Evolutionary conservation across 1,284 basidiomycete genomes (phyloP).

Genomic region (Cutaneotrichosporon curvatum): DNA sequence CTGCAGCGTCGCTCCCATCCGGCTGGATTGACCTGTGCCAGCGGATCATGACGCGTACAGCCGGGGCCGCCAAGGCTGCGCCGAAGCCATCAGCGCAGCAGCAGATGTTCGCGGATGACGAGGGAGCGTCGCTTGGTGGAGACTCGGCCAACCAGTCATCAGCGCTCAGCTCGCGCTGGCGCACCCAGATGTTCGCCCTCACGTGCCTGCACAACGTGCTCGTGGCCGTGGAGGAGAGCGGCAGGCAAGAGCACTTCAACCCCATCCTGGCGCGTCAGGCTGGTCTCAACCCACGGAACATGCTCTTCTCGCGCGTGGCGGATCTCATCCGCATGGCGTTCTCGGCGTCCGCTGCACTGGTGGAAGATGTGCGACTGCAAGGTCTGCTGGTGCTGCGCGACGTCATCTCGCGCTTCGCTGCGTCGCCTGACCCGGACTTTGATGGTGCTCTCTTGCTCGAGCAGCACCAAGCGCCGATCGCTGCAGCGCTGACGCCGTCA

Average conservation of each 20-base stretch:
- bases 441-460: conserved; percentile 86
- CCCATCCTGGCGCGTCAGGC: conserved; percentile 54
- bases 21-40: conserved; percentile 99
- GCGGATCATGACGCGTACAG: conserved; percentile 77
- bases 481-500: conserved; percentile 94
- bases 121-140: conserved; percentile 74
- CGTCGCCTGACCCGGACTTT: conserved; percentile 85
- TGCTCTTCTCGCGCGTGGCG: conserved; percentile 41
- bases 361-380: conserved; percentile 90
- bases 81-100: conserved; percentile 1
- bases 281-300: conserved; percentile 30
- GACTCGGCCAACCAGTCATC: conserved; percentile 39
- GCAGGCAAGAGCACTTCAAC: conserved; percentile 74
- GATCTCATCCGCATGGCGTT: conserved; percentile 98
- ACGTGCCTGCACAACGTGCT: conserved; percentile 89
- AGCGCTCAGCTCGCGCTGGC: conserved; percentile 74
- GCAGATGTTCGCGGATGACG: conserved; percentile 65
- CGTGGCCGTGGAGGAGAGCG: conserved; percentile 62
- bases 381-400: conserved; percentile 83
- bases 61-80: conserved; percentile 52
- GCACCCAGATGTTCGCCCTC: conserved; percentile 91
- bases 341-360: conserved; percentile 89
- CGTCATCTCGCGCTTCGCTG: conserved; percentile 85
- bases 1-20: conserved; percentile 81
- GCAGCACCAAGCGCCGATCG: conserved; percentile 97